Base-by-base conservation (phyloP, 208 protist genomes). In the Phytomonas sp. region DNA sequence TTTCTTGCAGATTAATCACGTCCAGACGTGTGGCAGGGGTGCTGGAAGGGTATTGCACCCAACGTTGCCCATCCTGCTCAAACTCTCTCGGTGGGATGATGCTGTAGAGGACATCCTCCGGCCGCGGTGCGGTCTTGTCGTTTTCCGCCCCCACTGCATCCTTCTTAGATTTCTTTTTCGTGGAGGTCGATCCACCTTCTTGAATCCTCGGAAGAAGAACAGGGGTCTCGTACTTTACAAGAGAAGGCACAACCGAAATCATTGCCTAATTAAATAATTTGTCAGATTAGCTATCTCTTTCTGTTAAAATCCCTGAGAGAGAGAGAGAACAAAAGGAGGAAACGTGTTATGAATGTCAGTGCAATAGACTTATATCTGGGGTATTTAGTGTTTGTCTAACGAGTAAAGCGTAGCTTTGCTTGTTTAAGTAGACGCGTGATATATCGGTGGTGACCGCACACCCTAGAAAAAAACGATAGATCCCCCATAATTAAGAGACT, bases 1-100 rank as follows among this genome's bases (percentile, higher is more conserved):
- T 80, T 76, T 99, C 96, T 80, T 99, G 96, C 33, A 97, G 71
- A 63, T 91, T 88, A 29, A 95, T 92, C n/a, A 95, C 92, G 70
- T 97, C 92, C 23, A 94, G 76, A 10, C 88, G 89, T 14, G 92
- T 97, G 19, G 92, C 92, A 0, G 92, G 90, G 0, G 85, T 94
- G 77, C 86, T 93, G 10, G 88, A 95, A 29, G 90, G 85, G 71
- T 89, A 95, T 76, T 97, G 92, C 45, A 95, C 77, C 90, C 92
- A 97, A 14, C 75, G 74, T 69, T 97, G 84, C 8, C 87, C 88
- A 11, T 82, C 78, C 63, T 90, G 81, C 69, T 97, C 92, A 70
- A 88, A 97, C 74, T 95, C 92, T n/a, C 88, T 72, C 16, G 92
- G 92, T 1, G 92, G 92, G 30, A 97, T 74, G 64, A 97, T 94